Evolutionary conservation across 208 protist genomes (phyloP).

Genomic region (Trypanosoma boissoni): DNA sequence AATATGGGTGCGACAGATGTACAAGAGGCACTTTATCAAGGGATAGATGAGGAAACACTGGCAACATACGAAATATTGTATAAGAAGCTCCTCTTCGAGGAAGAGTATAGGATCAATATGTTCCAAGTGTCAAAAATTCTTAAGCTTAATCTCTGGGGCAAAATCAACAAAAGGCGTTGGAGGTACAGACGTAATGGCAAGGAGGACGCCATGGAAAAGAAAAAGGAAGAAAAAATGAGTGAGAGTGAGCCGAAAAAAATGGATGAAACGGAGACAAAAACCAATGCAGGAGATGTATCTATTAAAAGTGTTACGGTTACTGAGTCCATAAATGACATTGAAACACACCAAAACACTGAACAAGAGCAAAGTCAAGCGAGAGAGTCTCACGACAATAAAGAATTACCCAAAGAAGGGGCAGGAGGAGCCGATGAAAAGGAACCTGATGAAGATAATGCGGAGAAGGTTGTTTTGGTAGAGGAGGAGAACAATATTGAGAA

Average conservation of each 20-base stretch:
- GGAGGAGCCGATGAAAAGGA: background rate
- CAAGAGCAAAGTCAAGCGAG: too few species aligned
- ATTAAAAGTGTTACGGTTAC: too few species aligned
- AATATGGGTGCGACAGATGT: constrained; percentile 22
- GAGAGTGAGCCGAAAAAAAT: too few species aligned
- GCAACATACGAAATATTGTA: constrained; percentile 6
- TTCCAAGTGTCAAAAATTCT: too few species aligned
- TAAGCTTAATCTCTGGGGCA: too few species aligned
- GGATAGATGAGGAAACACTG: constrained; percentile 20
- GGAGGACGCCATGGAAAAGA: background rate
- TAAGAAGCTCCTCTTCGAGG: background rate
- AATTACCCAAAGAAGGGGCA: background rate
- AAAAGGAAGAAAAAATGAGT: background rate
- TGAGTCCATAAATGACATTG: background rate
- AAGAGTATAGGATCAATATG: background rate
- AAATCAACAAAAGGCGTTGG: background rate
- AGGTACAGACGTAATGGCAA: background rate
- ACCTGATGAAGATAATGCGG: background rate
- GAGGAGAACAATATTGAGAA: background rate
- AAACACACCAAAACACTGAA: background rate
- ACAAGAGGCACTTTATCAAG: constrained; percentile 16
- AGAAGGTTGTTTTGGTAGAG: background rate
- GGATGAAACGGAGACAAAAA: background rate
- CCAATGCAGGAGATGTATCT: too few species aligned
- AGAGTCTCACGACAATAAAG: too few species aligned